phyloP scores from a whole-genome alignment of 164 flowering plant species.

The Houttuynia cordata region DNA sequence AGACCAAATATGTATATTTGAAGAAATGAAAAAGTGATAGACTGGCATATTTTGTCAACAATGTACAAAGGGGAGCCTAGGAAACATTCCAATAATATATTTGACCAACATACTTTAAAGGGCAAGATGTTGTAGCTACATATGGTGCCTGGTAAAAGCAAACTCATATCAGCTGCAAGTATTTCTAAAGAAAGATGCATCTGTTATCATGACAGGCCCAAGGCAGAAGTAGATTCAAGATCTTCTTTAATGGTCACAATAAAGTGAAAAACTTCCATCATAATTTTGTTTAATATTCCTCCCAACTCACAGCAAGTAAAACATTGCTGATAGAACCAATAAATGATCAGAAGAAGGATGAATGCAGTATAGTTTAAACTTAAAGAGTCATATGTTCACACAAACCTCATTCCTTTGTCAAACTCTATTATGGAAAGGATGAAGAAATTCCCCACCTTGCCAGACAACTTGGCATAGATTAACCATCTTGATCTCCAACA shows the following conservation, averaged over 20 bases:
- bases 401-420: conserved; percentile 5
- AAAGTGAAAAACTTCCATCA: conserved; percentile 10
- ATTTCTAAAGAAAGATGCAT: too few species aligned
- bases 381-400: conserved; percentile 8
- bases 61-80: too few species aligned
- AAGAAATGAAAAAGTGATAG: too few species aligned
- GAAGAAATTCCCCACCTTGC: not conserved
- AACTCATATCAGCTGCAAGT: too few species aligned
- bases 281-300: conserved; percentile 5
- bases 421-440: conserved; percentile 1
- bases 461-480: not conserved
- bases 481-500: not conserved
- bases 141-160: too few species aligned
- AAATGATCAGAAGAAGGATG: not conserved
- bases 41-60: too few species aligned
- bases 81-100: too few species aligned
- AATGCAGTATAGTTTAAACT: too few species aligned
- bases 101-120: too few species aligned
- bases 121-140: too few species aligned
- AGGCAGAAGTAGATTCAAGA: conserved; percentile 7
- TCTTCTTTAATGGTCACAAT: conserved; percentile 7
- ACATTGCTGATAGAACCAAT: not conserved
- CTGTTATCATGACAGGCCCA: conserved; percentile 9
- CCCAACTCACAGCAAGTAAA: conserved; percentile 13
- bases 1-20: too few species aligned